A percentile compares a stretch with the other conserved stretches of the same genome.
Evolutionary conservation across 108 stramenopile species (phyloP).

Genomic region (Fistulifera pelliculosa): DNA sequence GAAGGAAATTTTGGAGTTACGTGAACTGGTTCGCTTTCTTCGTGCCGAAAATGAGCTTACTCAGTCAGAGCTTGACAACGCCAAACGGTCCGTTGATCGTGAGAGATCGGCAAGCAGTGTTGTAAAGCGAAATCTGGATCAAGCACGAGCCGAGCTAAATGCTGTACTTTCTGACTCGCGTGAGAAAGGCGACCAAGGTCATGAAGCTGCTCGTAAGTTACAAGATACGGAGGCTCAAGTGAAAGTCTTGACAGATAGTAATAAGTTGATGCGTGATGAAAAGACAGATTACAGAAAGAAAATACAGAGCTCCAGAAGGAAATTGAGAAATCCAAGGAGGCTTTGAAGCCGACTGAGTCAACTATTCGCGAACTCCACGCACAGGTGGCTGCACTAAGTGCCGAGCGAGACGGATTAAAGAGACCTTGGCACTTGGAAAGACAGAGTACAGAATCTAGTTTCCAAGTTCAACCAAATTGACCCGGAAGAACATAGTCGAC

Average conservation of each 20-base stretch:
- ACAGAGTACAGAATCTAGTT: slow-evolving; percentile 69
- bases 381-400: slow-evolving; percentile 50
- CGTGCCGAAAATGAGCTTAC: slow-evolving; percentile 72
- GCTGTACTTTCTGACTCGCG: slow-evolving; percentile 14
- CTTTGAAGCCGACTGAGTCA: slow-evolving; percentile 36
- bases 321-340: slow-evolving; percentile 27
- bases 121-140: slow-evolving; percentile 66
- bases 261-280: slow-evolving; percentile 64
- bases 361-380: slow-evolving; percentile 39
- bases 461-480: slow-evolving; percentile 86
- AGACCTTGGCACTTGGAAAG: slow-evolving; percentile 81
- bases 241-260: slow-evolving; percentile 65
- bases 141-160: slow-evolving; percentile 69
- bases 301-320: slow-evolving; percentile 27
- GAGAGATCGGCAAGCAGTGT: slow-evolving; percentile 63
- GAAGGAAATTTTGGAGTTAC: slow-evolving; percentile 56
- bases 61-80: slow-evolving; percentile 64
- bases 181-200: slow-evolving; percentile 7
- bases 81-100: slow-evolving; percentile 56
- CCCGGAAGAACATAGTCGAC: slow-evolving; percentile 70
- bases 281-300: slow-evolving; percentile 29
- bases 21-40: slow-evolving; percentile 72
- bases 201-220: slow-evolving; percentile 25
- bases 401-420: slow-evolving; percentile 75
- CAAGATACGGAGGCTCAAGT: slow-evolving; percentile 55